These are phyloP conservation scores for Rhamnella rubrinervis DNA, from an alignment of 331 rosid genomes.

Conservation along the genomic window DNA sequence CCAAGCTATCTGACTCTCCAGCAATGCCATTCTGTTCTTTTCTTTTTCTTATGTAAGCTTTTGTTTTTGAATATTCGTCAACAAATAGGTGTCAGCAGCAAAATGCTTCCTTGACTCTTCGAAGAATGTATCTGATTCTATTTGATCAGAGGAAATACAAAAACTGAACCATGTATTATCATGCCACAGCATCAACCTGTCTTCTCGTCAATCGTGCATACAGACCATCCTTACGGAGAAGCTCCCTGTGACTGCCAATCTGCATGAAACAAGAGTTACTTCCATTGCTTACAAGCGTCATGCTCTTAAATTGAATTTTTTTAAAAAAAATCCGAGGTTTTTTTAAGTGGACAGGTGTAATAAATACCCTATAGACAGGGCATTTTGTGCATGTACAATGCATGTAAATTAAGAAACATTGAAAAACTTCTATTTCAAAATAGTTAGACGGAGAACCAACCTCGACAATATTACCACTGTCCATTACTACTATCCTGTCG, in stretches of 20 bases:
- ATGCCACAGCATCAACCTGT: conserved; percentile 79
- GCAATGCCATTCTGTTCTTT: neutral
- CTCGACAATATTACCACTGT: conserved; percentile 78
- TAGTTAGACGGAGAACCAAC: conserved; percentile 39
- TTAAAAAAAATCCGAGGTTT: neutral
- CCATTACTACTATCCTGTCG: conserved; percentile 93
- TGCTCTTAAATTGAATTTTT: neutral
- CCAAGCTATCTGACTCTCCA: conserved; percentile 18
- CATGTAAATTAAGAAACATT: no score
- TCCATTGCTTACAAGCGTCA: neutral
- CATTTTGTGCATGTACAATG: no score
- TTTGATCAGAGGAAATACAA: conserved; percentile 13
- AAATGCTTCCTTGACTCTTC: conserved; percentile 31
- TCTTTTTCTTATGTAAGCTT: conserved; percentile 13
- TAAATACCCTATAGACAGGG: no score
- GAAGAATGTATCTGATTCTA: conserved; percentile 21
- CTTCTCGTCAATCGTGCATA: conserved; percentile 76
- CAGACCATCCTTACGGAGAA: conserved; percentile 66
- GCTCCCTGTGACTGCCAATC: conserved; percentile 84
- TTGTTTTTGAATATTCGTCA: conserved; percentile 21
- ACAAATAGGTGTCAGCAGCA: conserved; percentile 29
- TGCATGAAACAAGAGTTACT: conserved; percentile 29
- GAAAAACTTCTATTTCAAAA: conserved; percentile 7
- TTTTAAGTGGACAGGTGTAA: no score
- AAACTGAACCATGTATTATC: conserved; percentile 14